Base-by-base conservation (phyloP, 2,329 filamentous ascomycete species). In the Polytolypa hystricis region DNA sequence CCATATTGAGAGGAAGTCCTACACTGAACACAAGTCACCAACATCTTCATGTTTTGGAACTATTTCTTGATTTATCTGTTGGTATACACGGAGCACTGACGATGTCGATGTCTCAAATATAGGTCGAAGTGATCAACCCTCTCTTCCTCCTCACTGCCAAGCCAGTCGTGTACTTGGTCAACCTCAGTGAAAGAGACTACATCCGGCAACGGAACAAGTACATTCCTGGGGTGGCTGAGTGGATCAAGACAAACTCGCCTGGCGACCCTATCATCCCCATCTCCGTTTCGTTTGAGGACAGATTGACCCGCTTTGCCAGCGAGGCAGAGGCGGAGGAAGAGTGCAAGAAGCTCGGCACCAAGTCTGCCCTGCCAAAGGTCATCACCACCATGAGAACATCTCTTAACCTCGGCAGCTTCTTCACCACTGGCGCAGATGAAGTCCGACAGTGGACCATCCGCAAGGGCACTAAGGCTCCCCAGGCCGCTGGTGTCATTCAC, bases 151-250 rank as follows among this genome's bases (percentile, higher is more conserved):
- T 98, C 42, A 86, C 86, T 25, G 91, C 93, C 47, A 98, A 98
- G 70, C 89, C 91, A 3, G 87, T 95, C 40, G 89, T 98, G 49
- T 96, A 85, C 69, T 74, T 98, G 29, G 84, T 96, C 68, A 98
- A 98, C 69, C 69, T 98, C 43, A 94, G 85, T 45, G 93, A 98
- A 70, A 87, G 79, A 65, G 91, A 98, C 65, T 98, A 87, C 63
- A 80, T 95, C 56, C 82, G 91, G 55, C 91, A 96, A 71, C 98
- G 96, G 81, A 98, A 98, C 77, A 98, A 98, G 79, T 79, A 98
- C 67, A 76, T 98, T 38, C 76, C 83, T 48, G 91, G 89, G 69
- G 80, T 96, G 49, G 84, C 83, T 42, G 83, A 91, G 59, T 98
- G 91, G 91, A 79, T 95, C 63, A 93, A 96, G 69, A 76, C 83